Evolutionary conservation across 768 basidiomycete genomes (phyloP).

Genomic region (Boletellus emodensis): DNA sequence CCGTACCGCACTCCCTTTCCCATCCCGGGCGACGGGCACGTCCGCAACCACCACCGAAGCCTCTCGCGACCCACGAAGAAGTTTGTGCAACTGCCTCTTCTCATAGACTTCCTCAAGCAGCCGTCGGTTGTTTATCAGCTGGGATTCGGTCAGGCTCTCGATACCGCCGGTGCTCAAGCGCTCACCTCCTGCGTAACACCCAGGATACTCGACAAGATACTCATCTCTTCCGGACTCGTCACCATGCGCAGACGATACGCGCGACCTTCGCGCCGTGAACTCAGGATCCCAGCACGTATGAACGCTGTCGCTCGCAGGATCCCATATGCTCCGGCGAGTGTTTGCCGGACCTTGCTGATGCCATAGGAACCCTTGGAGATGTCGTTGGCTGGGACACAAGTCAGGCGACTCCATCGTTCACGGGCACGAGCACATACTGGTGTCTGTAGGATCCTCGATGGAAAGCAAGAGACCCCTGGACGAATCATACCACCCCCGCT

Average conservation of each 20-base stretch:
- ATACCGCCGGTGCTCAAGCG: slow-evolving; percentile 29
- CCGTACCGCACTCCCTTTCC: slow-evolving; percentile 20
- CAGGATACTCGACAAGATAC: slow-evolving; percentile 75
- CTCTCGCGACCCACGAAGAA: slow-evolving; percentile 42
- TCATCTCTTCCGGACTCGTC: slow-evolving; percentile 60
- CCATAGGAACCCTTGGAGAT: slow-evolving; percentile 86
- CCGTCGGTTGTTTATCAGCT: slow-evolving; percentile 74
- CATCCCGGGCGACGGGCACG: slow-evolving; percentile 12
- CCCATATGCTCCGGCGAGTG: slow-evolving; percentile 76
- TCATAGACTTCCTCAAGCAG: slow-evolving; percentile 69
- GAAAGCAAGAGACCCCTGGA: slow-evolving; percentile 58
- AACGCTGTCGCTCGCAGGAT: slow-evolving; percentile 78
- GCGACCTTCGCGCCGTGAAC: slow-evolving; percentile 49
- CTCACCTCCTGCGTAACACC: slow-evolving; percentile 80
- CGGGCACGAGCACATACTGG: slow-evolving; percentile 50
- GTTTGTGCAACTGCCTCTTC: slow-evolving; percentile 51
- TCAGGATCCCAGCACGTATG: slow-evolving; percentile 57
- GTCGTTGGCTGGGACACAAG: slow-evolving; percentile 68
- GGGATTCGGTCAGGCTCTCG: background rate
- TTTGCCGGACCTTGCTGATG: slow-evolving; percentile 74
- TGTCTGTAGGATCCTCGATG: slow-evolving; percentile 92
- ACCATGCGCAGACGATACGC: slow-evolving; percentile 41
- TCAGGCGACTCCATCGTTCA: background rate
- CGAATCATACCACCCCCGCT: slow-evolving; percentile 76
- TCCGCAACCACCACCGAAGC: slow-evolving; percentile 19